These are phyloP conservation scores for Psilocybe mexicana DNA, from an alignment of 1,284 basidiomycete species.

Conservation along the genomic window DNA sequence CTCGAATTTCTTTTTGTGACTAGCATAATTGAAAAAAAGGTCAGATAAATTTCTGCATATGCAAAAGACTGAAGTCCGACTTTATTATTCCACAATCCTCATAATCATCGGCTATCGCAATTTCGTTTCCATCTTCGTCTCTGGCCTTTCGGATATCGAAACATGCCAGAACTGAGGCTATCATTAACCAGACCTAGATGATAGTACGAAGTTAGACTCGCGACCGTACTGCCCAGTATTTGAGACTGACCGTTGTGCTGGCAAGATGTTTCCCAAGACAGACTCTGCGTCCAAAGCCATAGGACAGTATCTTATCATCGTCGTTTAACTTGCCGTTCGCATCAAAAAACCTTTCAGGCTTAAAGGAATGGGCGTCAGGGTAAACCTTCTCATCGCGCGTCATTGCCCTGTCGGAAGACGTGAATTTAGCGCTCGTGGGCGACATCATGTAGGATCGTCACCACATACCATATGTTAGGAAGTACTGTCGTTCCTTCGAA, in stretches of 20 bases:
- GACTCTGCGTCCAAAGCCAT: constrained; percentile 34
- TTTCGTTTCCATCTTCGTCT: constrained; percentile 33
- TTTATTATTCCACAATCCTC: constrained; percentile 20
- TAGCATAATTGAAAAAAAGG: neutral
- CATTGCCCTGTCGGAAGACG: constrained; percentile 28
- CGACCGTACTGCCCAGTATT: neutral
- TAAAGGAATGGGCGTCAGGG: constrained; percentile 30
- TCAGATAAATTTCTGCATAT: neutral
- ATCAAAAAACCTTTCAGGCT: constrained; percentile 34
- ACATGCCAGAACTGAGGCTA: constrained; percentile 37
- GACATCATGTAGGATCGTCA: neutral
- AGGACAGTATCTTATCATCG: constrained; percentile 24
- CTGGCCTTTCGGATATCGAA: constrained; percentile 35
- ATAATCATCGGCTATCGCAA: constrained; percentile 26
- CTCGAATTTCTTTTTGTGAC: constrained; percentile 1
- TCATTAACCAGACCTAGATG: constrained; percentile 35
- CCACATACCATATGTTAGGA: constrained; percentile 22
- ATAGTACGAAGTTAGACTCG: neutral
- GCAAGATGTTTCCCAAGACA: constrained; percentile 31
- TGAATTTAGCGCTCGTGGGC: neutral
- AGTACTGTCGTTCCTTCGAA: constrained; percentile 19
- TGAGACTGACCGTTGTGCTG: constrained; percentile 19
- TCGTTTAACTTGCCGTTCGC: constrained; percentile 23
- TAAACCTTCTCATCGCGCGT: constrained; percentile 31
- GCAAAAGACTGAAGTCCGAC: constrained; percentile 10